These are phyloP conservation scores for Kalanchoe fedtschenkoi DNA, from an alignment of 164 flowering plant species.

Conservation along the genomic window DNA sequence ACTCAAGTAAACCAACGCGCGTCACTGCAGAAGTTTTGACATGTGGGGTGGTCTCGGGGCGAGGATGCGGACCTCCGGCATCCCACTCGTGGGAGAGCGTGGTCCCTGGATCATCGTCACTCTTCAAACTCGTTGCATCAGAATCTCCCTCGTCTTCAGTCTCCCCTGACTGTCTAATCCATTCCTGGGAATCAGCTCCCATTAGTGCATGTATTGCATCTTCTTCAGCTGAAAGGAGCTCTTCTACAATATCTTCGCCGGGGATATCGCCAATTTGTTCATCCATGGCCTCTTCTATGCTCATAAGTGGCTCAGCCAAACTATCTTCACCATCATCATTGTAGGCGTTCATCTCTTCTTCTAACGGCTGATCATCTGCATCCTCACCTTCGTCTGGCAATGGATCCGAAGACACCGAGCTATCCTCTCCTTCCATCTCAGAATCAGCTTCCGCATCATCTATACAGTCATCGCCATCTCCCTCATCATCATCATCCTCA, in stretches of 20 bases:
- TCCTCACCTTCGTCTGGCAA: conserved; percentile 7
- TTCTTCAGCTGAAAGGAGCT: neutral
- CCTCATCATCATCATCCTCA: too few relatives aligned
- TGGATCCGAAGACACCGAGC: conserved; percentile 6
- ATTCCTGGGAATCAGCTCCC: conserved; percentile 19
- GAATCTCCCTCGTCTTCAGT: conserved; percentile 10
- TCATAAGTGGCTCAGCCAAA: conserved; percentile 11
- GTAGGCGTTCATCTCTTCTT: conserved; percentile 1
- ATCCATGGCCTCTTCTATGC: conserved; percentile 16
- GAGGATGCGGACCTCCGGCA: conserved; percentile 11
- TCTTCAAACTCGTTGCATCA: conserved; percentile 10
- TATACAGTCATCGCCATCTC: conserved; percentile 16
- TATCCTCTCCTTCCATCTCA: conserved; percentile 5
- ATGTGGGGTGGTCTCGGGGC: conserved; percentile 24
- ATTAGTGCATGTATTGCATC: conserved; percentile 9
- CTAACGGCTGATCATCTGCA: conserved; percentile 2
- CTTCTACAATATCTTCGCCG: neutral
- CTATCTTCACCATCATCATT: conserved; percentile 16
- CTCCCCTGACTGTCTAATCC: conserved; percentile 14
- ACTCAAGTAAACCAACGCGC: conserved; percentile 81
- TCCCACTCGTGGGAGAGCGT: neutral
- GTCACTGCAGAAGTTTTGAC: conserved; percentile 64
- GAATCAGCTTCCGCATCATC: conserved; percentile 12
- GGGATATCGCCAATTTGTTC: conserved; percentile 18
- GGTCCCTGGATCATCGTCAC: conserved; percentile 8